Evolutionary conservation across 257 asterid species (phyloP).

Genomic region (Ligustrum vulgare): DNA sequence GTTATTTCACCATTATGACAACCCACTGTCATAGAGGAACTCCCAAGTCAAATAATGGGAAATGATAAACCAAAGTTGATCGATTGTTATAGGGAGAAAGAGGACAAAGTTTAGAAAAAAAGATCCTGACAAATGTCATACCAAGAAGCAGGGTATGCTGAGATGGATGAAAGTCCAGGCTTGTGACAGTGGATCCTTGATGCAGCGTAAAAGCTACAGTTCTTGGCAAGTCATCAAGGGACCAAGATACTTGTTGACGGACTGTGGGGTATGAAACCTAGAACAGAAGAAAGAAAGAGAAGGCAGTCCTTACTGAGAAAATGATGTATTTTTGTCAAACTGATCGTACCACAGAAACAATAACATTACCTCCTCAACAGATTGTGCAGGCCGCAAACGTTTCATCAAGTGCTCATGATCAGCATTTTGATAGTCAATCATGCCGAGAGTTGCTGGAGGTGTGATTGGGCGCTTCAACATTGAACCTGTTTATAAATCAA

Average conservation of each 20-base stretch:
- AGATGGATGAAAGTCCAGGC: constrained; percentile 96
- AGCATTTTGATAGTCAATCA: constrained; percentile 83
- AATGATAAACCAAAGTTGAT: neutral
- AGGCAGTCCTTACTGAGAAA: constrained; percentile 4
- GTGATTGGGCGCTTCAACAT: constrained; percentile 90
- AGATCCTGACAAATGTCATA: constrained; percentile 32
- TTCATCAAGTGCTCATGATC: constrained; percentile 96
- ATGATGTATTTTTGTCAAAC: neutral
- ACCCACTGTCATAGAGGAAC: constrained; percentile 58
- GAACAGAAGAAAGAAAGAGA: constrained; percentile 21
- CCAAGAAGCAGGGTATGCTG: constrained; percentile 86
- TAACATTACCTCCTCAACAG: constrained; percentile 85
- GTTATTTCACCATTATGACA: constrained; percentile 84
- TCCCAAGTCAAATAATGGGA: constrained; percentile 14
- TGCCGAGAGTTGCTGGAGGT: constrained; percentile 91
- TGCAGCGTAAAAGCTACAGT: constrained; percentile 80
- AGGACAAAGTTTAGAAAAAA: neutral
- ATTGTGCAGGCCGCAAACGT: constrained; percentile 92
- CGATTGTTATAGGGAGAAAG: neutral
- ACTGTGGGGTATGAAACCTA: constrained; percentile 89
- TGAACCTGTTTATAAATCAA: constrained; percentile 50
- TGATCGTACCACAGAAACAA: constrained; percentile 13
- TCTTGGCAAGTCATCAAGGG: constrained; percentile 92
- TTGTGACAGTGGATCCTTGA: constrained; percentile 81
- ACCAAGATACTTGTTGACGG: constrained; percentile 84